Percentiles rank a stretch among this genome's conserved stretches.
Conservation (phyloP, 2,329 filamentous ascomycete genomes). For the Trichoderma lentiforme region DNA sequence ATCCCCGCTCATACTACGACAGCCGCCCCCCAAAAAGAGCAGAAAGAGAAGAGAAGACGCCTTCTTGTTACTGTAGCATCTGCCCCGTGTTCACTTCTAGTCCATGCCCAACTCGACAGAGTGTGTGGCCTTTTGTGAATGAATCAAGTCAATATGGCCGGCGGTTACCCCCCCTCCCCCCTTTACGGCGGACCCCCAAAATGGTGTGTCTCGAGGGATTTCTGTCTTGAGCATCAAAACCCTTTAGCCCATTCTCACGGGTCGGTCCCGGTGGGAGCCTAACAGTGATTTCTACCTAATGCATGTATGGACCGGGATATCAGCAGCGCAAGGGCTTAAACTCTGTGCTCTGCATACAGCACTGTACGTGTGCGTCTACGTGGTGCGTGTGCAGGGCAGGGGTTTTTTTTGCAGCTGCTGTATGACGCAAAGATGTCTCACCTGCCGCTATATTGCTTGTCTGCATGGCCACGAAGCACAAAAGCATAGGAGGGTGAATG, state of each 20-base stretch:
- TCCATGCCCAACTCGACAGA: neutral
- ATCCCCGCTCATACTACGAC: constrained; percentile 11
- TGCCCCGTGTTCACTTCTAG: neutral
- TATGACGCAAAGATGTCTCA: neutral
- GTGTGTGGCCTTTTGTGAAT: neutral
- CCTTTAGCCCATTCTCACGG: neutral
- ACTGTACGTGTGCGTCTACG: neutral
- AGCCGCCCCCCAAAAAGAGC: neutral
- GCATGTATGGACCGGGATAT: constrained; percentile 1
- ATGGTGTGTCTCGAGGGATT: neutral
- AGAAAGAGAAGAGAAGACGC: neutral
- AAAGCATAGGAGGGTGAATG: neutral
- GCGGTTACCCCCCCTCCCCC: neutral
- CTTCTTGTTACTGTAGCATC: constrained; percentile 6
- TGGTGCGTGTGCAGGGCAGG: neutral
- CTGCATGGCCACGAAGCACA: neutral
- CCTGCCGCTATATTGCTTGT: neutral
- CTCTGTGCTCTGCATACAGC: neutral
- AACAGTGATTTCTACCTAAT: constrained; percentile 1
- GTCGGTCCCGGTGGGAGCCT: neutral
- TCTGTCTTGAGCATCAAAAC: neutral
- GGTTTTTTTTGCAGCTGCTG: neutral
- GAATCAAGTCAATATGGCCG: neutral
- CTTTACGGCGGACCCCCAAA: neutral
- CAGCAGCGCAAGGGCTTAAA: neutral